phyloP scores from a whole-genome alignment of 1,284 basidiomycete species.

The Anthracocystis setariae region DNA sequence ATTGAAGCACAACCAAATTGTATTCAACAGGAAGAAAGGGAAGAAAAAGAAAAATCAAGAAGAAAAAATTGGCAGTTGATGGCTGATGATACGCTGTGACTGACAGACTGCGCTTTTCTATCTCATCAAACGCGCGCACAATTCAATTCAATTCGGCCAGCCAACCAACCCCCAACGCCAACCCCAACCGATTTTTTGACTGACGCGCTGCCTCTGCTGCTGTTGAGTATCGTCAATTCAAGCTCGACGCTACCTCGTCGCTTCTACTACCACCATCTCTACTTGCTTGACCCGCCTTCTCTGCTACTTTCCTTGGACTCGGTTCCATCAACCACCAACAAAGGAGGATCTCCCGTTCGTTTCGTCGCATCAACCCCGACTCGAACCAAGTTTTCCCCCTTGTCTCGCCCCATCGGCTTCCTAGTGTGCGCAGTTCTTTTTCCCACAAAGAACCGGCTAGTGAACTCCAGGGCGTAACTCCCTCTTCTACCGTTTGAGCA shows the following conservation, averaged over 20 bases:
- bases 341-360: conserved; percentile 40
- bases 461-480: conserved; percentile 40
- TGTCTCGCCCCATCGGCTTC: conserved; percentile 47
- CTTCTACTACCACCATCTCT: conserved; percentile 39
- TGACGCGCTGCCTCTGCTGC: conserved; percentile 2
- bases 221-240: not conserved
- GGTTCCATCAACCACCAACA: conserved; percentile 3
- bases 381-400: conserved; percentile 41
- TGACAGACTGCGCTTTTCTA: not conserved
- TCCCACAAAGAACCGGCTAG: conserved; percentile 30
- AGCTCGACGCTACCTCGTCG: conserved; percentile 1
- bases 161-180: too few species aligned
- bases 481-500: conserved; percentile 24
- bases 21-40: conserved; percentile 3
- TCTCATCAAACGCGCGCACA: conserved; percentile 2
- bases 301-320: conserved; percentile 29
- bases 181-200: too few species aligned
- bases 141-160: not conserved
- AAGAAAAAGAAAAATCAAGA: conserved; percentile 10
- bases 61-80: conserved; percentile 1
- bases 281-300: conserved; percentile 27
- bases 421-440: conserved; percentile 46
- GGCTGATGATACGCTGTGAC: too few species aligned
- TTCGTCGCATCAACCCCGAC: not conserved
- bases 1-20: not conserved